Evolutionary conservation across 495 filamentous ascomycete genomes (phyloP), one percentile per base, ranked within the genome.

Genomic region (Elasticomyces elasticus): DNA sequence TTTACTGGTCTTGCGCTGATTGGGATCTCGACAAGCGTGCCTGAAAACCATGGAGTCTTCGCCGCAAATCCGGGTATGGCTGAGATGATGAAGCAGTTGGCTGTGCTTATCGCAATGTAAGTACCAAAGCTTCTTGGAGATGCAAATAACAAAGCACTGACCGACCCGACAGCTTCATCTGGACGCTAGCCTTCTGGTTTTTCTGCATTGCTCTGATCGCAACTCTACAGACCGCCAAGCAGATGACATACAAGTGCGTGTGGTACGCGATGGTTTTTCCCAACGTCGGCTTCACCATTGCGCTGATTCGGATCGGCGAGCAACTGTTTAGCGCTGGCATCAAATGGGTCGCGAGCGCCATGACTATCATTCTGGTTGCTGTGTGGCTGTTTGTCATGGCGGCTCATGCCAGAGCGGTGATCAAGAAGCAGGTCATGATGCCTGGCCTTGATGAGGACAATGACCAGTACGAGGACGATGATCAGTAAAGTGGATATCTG

Each of bases 101-200:
- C n/a, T n/a, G n/a, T n/a, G n/a, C n/a, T n/a, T n/a, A n/a, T n/a
- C n/a, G n/a, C n/a, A n/a, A n/a, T n/a, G n/a, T n/a, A n/a, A n/a
- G n/a, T n/a, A n/a, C n/a, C n/a, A n/a, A n/a, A n/a, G n/a, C n/a
- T n/a, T n/a, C n/a, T n/a, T n/a, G n/a, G n/a, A n/a, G n/a, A n/a
- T n/a, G n/a, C n/a, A n/a, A n/a, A n/a, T n/a, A n/a, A n/a, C n/a
- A n/a, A n/a, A n/a, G n/a, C 27, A 23, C 17, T 51, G 49, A 41
- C 7, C 45, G 19, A 10, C 7, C 70, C 0, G 81, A 72, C 1
- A 75, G 83, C 3, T 85, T 85, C 52, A 70, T 89, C 1, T 89
- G 84, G 84, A 75, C 76, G 0, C 66, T 87, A 12, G 79, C 76
- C 35, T 72, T 87, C 30, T 87, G 83, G 83, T 87, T 87, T 71